Conservation (phyloP, 2,329 filamentous ascomycete genomes). For the Purpureocillium takamizusanense region DNA sequence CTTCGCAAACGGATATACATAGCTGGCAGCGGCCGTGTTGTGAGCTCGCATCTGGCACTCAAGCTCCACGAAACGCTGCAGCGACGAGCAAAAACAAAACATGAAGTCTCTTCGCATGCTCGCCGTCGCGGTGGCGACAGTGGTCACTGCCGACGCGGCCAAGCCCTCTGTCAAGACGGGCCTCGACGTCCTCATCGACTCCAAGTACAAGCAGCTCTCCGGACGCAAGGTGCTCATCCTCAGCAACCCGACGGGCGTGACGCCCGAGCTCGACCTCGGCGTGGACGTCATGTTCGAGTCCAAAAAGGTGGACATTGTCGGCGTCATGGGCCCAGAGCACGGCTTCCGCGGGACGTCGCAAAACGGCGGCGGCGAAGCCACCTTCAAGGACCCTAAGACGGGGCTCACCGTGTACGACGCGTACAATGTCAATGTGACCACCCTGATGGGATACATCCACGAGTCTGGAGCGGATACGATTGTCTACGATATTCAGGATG, state of each 20-base stretch:
- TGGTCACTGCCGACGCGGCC: not conserved
- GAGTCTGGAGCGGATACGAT: constrained; percentile 8
- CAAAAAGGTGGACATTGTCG: constrained; percentile 6
- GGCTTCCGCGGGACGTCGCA: constrained; percentile 6
- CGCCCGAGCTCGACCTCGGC: constrained; percentile 6
- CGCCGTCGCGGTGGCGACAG: not conserved
- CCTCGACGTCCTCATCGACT: constrained; percentile 7
- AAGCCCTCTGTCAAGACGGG: constrained; percentile 5
- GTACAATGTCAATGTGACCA: constrained; percentile 2
- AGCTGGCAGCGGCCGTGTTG: too few species aligned
- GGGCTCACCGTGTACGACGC: constrained; percentile 7
- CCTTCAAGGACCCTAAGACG: constrained; percentile 6
- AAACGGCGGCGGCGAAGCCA: constrained; percentile 4
- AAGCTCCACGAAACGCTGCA: too few species aligned
- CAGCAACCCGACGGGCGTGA: constrained; percentile 7
- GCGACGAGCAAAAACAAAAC: too few species aligned
- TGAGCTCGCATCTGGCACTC: too few species aligned
- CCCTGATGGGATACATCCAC: constrained; percentile 2
- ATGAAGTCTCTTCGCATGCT: not conserved
- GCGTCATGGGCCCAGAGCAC: constrained; percentile 8
- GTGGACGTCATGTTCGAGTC: constrained; percentile 7
- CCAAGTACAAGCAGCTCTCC: constrained; percentile 3
- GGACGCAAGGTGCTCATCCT: constrained; percentile 5
- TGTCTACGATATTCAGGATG: constrained; percentile 5
- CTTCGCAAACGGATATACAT: too few species aligned